These are phyloP conservation scores for Lentinula sp. DNA, from an alignment of 768 basidiomycete genomes.

Conservation along the genomic window DNA sequence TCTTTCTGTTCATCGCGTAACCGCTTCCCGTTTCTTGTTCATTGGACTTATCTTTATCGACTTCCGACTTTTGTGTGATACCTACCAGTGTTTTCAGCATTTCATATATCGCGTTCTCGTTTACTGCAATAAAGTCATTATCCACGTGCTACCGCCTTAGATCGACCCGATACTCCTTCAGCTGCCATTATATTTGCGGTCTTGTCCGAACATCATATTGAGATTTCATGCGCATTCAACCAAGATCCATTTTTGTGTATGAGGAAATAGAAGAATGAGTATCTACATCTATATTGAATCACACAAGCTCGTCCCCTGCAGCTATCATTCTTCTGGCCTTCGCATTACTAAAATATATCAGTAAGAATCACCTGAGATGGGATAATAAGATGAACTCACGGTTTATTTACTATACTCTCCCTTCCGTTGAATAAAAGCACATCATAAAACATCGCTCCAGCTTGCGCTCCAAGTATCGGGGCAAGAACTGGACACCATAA, in stretches of 20 bases:
- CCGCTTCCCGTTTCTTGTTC: not conserved
- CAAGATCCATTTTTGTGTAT: not conserved
- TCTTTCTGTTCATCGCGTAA: not conserved
- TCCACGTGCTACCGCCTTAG: not conserved
- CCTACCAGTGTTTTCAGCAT: not conserved
- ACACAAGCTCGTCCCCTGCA: slow-evolving; percentile 2
- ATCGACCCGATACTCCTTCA: not conserved
- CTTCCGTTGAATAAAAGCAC: slow-evolving; percentile 50
- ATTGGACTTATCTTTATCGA: slow-evolving; percentile 1
- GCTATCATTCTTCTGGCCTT: slow-evolving; percentile 4
- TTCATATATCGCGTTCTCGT: not conserved
- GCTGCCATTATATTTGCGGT: not conserved
- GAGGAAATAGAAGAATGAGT: not conserved
- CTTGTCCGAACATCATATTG: not conserved
- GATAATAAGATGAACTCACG: slow-evolving; percentile 25
- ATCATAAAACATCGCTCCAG: slow-evolving; percentile 56
- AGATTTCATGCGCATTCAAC: no score
- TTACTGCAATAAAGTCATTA: not conserved
- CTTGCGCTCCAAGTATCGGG: slow-evolving; percentile 54
- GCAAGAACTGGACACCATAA: slow-evolving; percentile 62
- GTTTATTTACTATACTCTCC: slow-evolving; percentile 46
- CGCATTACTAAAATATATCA: not conserved
- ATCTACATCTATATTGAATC: not conserved
- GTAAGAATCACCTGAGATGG: not conserved
- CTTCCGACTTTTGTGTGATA: not conserved